Base-by-base conservation (phyloP, 176 grass and related monocot species). In the Oryza longistaminata region DNA sequence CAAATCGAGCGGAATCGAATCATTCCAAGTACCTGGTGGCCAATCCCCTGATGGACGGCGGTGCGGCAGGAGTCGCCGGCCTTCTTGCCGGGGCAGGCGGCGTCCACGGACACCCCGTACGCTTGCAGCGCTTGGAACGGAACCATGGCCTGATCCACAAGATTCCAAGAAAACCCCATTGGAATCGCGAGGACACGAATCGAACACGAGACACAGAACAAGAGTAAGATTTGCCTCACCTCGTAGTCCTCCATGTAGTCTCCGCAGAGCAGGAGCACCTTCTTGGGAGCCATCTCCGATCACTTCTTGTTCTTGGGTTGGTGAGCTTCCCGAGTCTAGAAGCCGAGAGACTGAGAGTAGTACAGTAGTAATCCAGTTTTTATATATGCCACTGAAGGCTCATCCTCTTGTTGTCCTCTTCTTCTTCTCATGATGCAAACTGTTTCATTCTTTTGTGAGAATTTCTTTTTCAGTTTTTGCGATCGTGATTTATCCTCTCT, bases 91-190 rank as follows among this genome's bases (percentile, higher is more conserved):
- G 96, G 96, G 81, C 96, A 99, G 86, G 83, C 90, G 21, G 91
- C 93, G n/a, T 96, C 91, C 31, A 99, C 90, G 52, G 77, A 58
- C 24, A 94, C 46, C 66, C 96, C 96, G 43, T 92, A 99, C 70
- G 96, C 96, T 82, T 96, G 96, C 83, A 99, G 87, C 45, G 91
- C 88, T 90, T 96, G 96, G 81, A 96, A 99, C 40, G 96, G 96
- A 26, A 99, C 91, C 96, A 94, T 99, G 58, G 80, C 93, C 96
- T 99, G 55, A 50, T 12, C 81, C 76, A 93, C 65, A n/a, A n/a
- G 85, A 82, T 74, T 58, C 25, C 39, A 77, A 19, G 42, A 42
- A 60, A 13, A 31, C 29, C 29, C 25, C 14, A 61, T 66, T 64
- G 19, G 24, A 65, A 78, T 90, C 67, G 37, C 64, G 14, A 33